Conservation (phyloP, 768 basidiomycete genomes). For the Hemileccinum impolitum region DNA sequence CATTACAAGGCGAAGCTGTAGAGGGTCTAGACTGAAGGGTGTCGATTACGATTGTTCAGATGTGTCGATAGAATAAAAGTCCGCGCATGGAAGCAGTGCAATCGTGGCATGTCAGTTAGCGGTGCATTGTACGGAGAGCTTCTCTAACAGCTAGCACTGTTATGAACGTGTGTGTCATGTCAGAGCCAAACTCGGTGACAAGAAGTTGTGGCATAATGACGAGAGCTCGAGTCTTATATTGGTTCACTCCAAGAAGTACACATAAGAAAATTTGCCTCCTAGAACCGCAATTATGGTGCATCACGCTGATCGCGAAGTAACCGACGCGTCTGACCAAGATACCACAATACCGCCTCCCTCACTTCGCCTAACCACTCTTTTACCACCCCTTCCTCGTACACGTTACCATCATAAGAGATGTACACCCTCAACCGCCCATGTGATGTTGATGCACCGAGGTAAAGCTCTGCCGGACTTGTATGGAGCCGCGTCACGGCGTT, state of each 20-base stretch:
- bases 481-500: slow-evolving; percentile 28
- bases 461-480: slow-evolving; percentile 41
- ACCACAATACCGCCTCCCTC: too few species aligned
- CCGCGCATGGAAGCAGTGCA: slow-evolving; percentile 3
- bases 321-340: slow-evolving; percentile 20
- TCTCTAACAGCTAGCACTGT: too few species aligned
- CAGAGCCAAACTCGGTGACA: too few species aligned
- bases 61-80: neutral
- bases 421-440: slow-evolving; percentile 32
- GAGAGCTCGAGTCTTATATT: too few species aligned
- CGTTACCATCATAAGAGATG: slow-evolving; percentile 43
- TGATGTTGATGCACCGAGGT: slow-evolving; percentile 41
- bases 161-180: too few species aligned
- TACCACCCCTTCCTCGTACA: slow-evolving; percentile 39
- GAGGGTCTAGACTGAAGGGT: neutral
- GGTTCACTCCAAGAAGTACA: too few species aligned
- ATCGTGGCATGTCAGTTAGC: slow-evolving; percentile 15
- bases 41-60: too few species aligned
- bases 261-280: too few species aligned
- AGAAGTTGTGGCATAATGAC: too few species aligned
- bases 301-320: neutral
- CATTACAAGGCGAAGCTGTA: slow-evolving; percentile 74
- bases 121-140: too few species aligned
- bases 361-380: slow-evolving; percentile 50
- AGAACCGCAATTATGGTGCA: too few species aligned